Percentiles rank a stretch among this genome's conserved stretches.
These are phyloP conservation scores for Lignosus rhinocerotis DNA, from an alignment of 1,284 basidiomycete species.

Conservation along the genomic window DNA sequence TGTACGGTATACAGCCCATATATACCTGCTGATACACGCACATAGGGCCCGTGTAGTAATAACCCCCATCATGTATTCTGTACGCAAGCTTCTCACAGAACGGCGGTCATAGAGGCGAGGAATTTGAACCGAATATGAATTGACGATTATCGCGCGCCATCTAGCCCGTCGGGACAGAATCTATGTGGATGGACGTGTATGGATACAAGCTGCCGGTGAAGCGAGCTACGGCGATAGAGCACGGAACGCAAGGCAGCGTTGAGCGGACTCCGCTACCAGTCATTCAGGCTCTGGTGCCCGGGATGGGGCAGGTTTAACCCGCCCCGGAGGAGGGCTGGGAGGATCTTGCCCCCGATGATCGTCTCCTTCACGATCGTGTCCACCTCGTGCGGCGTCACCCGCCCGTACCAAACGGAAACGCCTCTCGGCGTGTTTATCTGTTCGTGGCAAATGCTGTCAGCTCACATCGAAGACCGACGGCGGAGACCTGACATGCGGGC, in stretches of 20 bases:
- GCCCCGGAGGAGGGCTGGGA: conserved; percentile 81
- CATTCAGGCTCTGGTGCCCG: conserved; percentile 65
- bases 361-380: conserved; percentile 87
- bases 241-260: not conserved
- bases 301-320: conserved; percentile 74
- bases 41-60: conserved; percentile 22
- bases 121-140: too few species aligned
- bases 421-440: conserved; percentile 88
- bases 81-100: not conserved
- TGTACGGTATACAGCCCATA: conserved; percentile 1
- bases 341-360: conserved; percentile 78
- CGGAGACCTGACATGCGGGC: too few species aligned
- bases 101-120: too few species aligned
- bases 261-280: conserved; percentile 55
- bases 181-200: too few species aligned
- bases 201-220: too few species aligned
- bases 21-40: not conserved
- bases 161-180: too few species aligned
- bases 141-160: too few species aligned
- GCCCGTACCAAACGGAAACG: conserved; percentile 88
- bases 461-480: too few species aligned
- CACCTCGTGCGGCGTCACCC: conserved; percentile 87
- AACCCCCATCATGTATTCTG: conserved; percentile 3
- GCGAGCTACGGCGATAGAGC: not conserved
- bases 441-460: too few species aligned